Evolutionary conservation across 2,329 filamentous ascomycete species (phyloP), one percentile per base, ranked within the genome.

Genomic region (Monosporascus sp.): DNA sequence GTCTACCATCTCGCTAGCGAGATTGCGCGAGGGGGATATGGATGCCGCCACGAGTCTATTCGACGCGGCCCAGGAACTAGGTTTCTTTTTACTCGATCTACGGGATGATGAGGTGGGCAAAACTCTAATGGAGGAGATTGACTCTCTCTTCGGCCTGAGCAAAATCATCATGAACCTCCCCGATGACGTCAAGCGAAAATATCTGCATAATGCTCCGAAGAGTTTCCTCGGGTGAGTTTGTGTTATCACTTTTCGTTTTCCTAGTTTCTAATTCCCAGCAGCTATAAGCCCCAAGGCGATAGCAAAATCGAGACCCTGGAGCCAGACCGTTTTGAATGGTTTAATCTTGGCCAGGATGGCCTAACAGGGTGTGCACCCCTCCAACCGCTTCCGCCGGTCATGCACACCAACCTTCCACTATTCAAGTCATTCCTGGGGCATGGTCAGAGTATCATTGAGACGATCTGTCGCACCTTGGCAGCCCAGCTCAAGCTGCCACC

Each of bases 291-390:
- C 17, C 56, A 50, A 7, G 57, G 56, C 26, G 17, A 51, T 19
- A 50, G 48, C 17, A 61, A 56, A 51, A 59, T 52, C 14, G 64
- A 67, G 47, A 62, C 59, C 7, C 55, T 56, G 22, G 58, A 61
- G 48, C 54, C 61, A 24, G 65, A 67, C 50, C 61, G 58, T 16
- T 66, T 63, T 46, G 62, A 69, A 27, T 61, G 65, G 45, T 68
- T 66, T 54, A 64, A 60, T 47, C 50, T 69, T 16, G 63, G 59
- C 45, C 63, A 68, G 47, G 66, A 69, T 22, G 62, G 66, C 38
- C 54, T 69, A 7, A 54, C 64, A 20, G 66, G 62, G 1, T 60
- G 58, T 20, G 44, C 46, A 7, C 48, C 54, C 7, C 47, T 57
- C 3, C 57, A 57, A 44, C 50, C 44, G 47, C 56, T 59, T 17